phyloP scores from a whole-genome alignment of 2,329 filamentous ascomycete genomes.

The Diaporthe longicolla region DNA sequence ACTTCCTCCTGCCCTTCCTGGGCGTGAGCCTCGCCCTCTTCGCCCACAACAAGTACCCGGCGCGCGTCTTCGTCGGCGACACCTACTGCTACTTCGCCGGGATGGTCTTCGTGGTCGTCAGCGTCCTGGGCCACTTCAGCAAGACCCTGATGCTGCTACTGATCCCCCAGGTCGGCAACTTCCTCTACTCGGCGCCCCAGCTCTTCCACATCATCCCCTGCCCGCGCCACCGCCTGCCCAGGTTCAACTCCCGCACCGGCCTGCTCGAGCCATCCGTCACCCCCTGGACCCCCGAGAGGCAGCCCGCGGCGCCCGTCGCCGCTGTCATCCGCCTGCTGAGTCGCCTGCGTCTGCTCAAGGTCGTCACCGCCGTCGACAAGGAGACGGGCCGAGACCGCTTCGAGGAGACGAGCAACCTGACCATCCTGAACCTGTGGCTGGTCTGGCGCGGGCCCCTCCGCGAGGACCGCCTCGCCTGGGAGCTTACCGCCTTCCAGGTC shows the following conservation, averaged over 20 bases:
- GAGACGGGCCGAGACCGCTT: conserved; percentile 68
- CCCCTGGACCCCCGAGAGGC: conserved; percentile 76
- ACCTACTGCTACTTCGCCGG: conserved; percentile 99
- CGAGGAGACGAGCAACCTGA: conserved; percentile 88
- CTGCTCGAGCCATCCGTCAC: conserved; percentile 90
- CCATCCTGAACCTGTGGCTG: conserved; percentile 94
- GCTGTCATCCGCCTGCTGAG: conserved; percentile 77
- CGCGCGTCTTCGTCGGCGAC: conserved; percentile 95
- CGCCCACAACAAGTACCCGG: conserved; percentile 95
- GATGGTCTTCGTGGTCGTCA: conserved; percentile 98
- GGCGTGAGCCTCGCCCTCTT: conserved; percentile 91
- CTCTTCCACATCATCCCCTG: conserved; percentile 92
- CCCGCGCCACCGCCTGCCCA: conserved; percentile 90
- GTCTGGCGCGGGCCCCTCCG: conserved; percentile 94
- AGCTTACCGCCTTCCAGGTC: conserved; percentile 85
- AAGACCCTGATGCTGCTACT: conserved; percentile 95
- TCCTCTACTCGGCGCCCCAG: conserved; percentile 92
- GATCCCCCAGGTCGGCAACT: conserved; percentile 96
- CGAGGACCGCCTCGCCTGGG: conserved; percentile 85
- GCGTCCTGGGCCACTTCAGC: conserved; percentile 96
- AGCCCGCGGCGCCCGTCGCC: conserved; percentile 76
- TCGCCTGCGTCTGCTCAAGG: conserved; percentile 75
- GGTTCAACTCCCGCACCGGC: conserved; percentile 87
- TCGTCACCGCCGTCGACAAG: conserved; percentile 73
- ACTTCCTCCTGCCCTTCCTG: conserved; percentile 93